phyloP scores from a whole-genome alignment of 2,329 filamentous ascomycete genomes.

The Fusarium sp. region DNA sequence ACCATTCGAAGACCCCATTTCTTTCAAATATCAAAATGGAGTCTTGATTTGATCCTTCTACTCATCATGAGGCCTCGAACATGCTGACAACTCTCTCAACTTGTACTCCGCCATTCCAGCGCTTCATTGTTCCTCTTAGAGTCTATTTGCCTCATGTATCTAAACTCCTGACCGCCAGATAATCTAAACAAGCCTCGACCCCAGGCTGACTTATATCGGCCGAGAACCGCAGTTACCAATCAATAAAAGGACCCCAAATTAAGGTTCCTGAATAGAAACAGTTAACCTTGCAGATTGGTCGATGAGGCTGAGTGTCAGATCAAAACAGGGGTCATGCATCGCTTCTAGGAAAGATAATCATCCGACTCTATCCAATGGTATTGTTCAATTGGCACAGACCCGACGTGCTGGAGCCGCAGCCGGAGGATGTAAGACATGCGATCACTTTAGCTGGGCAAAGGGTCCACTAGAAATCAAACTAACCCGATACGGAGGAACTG shows the following conservation, averaged over 20 bases:
- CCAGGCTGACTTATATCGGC: background rate
- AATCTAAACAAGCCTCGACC: background rate
- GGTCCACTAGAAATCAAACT: background rate
- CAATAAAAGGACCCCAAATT: background rate
- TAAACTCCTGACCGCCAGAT: background rate
- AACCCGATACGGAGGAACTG: background rate
- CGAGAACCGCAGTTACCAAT: background rate
- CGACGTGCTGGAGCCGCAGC: background rate
- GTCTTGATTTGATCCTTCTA: background rate
- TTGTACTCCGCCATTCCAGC: background rate
- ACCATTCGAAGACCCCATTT: background rate
- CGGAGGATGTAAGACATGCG: background rate
- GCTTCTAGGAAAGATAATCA: background rate
- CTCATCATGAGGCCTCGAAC: background rate
- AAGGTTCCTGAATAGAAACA: background rate
- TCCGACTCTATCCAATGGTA: background rate
- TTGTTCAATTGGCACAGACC: background rate
- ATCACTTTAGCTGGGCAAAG: conserved; percentile 1
- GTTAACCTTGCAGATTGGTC: background rate
- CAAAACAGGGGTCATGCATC: background rate
- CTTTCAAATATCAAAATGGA: background rate
- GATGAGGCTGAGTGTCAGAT: conserved; percentile 1
- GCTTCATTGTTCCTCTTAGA: background rate
- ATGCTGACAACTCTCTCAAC: background rate
- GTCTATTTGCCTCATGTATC: background rate